phyloP scores from a whole-genome alignment of 805 yeast genomes.

The Blastobotrys terrestris region DNA sequence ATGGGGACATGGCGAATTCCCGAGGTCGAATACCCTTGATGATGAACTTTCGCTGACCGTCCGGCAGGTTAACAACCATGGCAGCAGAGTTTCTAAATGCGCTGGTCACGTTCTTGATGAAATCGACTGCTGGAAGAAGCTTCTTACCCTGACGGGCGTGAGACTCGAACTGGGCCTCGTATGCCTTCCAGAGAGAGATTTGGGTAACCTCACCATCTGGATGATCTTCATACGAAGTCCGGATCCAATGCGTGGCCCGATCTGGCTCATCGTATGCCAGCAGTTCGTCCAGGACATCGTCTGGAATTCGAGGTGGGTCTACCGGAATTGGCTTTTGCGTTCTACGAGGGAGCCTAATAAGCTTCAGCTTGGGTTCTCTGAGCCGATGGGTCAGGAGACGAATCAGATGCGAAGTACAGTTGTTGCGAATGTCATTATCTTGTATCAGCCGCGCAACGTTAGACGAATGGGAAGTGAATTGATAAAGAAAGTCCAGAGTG shows the following conservation, averaged over 20 bases:
- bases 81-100: constrained; percentile 89
- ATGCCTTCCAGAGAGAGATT: constrained; percentile 91
- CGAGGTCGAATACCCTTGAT: constrained; percentile 95
- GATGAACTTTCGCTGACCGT: constrained; percentile 72
- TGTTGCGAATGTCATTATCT: constrained; percentile 17
- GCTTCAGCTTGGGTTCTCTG: constrained; percentile 32
- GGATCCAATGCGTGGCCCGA: constrained; percentile 91
- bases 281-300: constrained; percentile 52
- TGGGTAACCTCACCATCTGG: constrained; percentile 85
- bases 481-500: constrained; percentile 75
- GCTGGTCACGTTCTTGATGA: constrained; percentile 85
- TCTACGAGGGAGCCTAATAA: constrained; percentile 33
- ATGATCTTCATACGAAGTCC: constrained; percentile 80
- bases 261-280: constrained; percentile 72
- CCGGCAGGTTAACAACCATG: constrained; percentile 71
- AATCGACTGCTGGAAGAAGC: constrained; percentile 90
- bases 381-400: constrained; percentile 46
- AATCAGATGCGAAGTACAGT: constrained; percentile 48
- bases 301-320: constrained; percentile 55
- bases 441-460: constrained; percentile 50
- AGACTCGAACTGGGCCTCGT: constrained; percentile 77
- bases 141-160: constrained; percentile 47
- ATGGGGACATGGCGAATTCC: constrained; percentile 30
- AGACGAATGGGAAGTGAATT: constrained; percentile 58
- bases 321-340: constrained; percentile 60